Conservation (phyloP, 352 stramenopile species). For the Salisapilia sapeloensis region DNA sequence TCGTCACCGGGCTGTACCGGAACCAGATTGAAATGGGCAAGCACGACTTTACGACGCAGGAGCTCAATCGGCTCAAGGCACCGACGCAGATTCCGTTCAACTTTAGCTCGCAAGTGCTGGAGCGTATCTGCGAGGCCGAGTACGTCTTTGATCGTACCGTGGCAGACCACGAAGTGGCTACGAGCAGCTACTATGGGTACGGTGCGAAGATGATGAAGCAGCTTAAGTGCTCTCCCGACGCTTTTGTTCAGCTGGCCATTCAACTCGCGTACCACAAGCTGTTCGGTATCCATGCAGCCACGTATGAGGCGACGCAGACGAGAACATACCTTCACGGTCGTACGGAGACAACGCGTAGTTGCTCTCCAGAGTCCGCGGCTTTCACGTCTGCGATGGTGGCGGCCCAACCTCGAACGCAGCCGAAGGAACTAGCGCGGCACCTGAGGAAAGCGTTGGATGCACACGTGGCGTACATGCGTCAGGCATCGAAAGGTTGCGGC, state of each 20-base stretch:
- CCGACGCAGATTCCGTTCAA: constrained; percentile 30
- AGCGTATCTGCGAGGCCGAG: constrained; percentile 28
- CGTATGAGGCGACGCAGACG: constrained; percentile 92
- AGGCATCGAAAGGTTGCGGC: constrained; percentile 53
- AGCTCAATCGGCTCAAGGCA: constrained; percentile 11
- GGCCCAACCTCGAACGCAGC: constrained; percentile 9
- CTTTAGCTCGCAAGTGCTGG: constrained; percentile 26
- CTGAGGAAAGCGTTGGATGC: constrained; percentile 19
- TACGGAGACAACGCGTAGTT: constrained; percentile 83
- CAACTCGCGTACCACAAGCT: constrained; percentile 84
- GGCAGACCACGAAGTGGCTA: constrained; percentile 75
- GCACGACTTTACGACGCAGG: constrained; percentile 15
- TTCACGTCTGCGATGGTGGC: constrained; percentile 80
- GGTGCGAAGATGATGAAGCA: constrained; percentile 80
- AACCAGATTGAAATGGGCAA: constrained; percentile 25
- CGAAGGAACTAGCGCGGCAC: constrained; percentile 22
- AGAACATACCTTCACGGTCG: constrained; percentile 89
- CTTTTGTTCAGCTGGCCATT: constrained; percentile 91
- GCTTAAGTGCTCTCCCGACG: constrained; percentile 85
- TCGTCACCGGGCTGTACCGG: constrained; percentile 34
- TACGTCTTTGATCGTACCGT: constrained; percentile 51
- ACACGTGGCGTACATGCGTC: constrained; percentile 54
- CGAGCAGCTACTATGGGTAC: constrained; percentile 82
- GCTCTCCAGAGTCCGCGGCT: constrained; percentile 51
- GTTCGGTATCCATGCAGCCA: constrained; percentile 43